A percentile compares a stretch with the other conserved stretches of the same genome.
Evolutionary conservation across 2,329 filamentous ascomycete genomes (phyloP).

Genomic region (Cladosporium halotolerans): DNA sequence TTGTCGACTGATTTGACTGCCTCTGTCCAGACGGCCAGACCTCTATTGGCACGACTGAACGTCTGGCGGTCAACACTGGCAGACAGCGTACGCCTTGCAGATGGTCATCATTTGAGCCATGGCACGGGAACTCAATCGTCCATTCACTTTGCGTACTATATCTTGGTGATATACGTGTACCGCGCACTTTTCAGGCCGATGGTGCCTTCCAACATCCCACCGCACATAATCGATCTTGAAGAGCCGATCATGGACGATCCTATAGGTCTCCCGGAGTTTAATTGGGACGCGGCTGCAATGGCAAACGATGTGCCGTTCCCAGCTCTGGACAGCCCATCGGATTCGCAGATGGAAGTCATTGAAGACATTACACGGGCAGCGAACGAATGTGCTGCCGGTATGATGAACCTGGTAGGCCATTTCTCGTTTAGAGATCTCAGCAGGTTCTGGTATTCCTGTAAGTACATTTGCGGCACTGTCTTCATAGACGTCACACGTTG

Average conservation of each 20-base stretch:
- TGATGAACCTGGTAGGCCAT: constrained; percentile 1
- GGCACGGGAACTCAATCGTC: not conserved
- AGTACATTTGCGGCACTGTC: not conserved
- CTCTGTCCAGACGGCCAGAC: constrained; percentile 1
- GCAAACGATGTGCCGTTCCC: not conserved
- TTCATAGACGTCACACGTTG: not conserved
- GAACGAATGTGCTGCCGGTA: not conserved
- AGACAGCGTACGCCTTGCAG: not conserved
- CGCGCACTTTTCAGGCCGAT: constrained; percentile 3
- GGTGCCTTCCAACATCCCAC: not conserved
- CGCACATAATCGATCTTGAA: constrained; percentile 6
- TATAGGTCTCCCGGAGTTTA: not conserved
- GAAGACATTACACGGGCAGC: constrained; percentile 5
- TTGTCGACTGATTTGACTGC: constrained; percentile 1
- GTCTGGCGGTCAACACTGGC: not conserved
- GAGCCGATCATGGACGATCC: not conserved
- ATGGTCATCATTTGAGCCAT: too few species aligned
- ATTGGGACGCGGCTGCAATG: not conserved
- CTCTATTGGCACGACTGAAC: not conserved
- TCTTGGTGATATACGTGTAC: constrained; percentile 3
- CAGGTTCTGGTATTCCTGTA: constrained; percentile 5
- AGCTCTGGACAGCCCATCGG: not conserved
- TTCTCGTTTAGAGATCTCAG: not conserved
- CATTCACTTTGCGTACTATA: not conserved
- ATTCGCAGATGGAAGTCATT: not conserved